phyloP scores from a whole-genome alignment of 1,139 yeast genomes.

The Nakaseomyces bracarensis region DNA sequence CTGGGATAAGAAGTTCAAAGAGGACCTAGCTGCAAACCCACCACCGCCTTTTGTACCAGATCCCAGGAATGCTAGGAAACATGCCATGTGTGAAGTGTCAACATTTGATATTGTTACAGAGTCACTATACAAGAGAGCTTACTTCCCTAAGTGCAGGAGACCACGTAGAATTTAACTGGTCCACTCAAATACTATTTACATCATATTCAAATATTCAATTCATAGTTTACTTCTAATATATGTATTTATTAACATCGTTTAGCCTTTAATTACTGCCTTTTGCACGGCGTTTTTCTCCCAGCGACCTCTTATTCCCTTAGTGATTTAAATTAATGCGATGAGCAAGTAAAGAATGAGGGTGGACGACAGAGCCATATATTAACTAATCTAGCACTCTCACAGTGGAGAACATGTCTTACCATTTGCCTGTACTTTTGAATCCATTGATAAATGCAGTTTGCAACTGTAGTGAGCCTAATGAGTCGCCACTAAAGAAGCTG shows the following conservation, averaged over 20 bases:
- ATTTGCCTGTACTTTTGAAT: constrained; percentile 41
- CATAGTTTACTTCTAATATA: too few relatives aligned
- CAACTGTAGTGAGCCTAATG: constrained; percentile 51
- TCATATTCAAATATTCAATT: too few relatives aligned
- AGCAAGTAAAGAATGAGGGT: too few relatives aligned
- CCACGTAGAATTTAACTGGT: not conserved
- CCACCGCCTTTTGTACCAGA: not conserved
- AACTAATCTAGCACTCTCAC: too few relatives aligned
- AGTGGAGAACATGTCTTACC: not conserved
- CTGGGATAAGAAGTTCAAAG: constrained; percentile 2
- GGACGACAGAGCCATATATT: too few relatives aligned
- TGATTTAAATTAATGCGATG: too few relatives aligned
- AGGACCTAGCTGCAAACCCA: not conserved
- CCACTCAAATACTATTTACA: too few relatives aligned
- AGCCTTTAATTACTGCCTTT: too few relatives aligned
- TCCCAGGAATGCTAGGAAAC: not conserved
- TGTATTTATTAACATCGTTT: too few relatives aligned
- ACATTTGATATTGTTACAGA: not conserved
- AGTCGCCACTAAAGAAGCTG: constrained; percentile 45
- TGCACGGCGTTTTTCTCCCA: too few relatives aligned
- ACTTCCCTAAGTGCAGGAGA: constrained; percentile 4
- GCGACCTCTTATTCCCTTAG: too few relatives aligned
- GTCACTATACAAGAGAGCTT: constrained; percentile 1
- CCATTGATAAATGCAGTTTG: constrained; percentile 62
- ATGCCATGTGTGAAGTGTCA: not conserved